Evolutionary conservation across 768 basidiomycete species (phyloP).

Genomic region (Auriscalpium vulgare): DNA sequence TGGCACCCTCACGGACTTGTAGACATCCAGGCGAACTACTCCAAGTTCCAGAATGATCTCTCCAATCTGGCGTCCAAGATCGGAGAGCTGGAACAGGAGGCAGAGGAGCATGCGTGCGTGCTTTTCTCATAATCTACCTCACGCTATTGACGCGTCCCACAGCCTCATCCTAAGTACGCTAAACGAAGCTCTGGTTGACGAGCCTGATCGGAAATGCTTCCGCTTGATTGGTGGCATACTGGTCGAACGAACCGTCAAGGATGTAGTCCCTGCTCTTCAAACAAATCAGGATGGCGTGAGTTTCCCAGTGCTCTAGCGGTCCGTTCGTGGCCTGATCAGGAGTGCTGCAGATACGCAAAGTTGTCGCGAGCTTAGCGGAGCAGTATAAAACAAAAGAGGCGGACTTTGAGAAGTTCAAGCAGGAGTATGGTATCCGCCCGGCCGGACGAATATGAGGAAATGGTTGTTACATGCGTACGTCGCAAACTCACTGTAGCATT

Average conservation of each 20-base stretch:
- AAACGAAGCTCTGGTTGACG: slow-evolving; percentile 69
- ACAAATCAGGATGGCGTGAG: slow-evolving; percentile 85
- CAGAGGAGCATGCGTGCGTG: slow-evolving; percentile 88
- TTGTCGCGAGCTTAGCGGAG: slow-evolving; percentile 66
- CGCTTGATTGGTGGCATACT: slow-evolving; percentile 92
- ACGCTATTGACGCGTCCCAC: slow-evolving; percentile 2
- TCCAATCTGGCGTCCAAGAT: slow-evolving; percentile 92
- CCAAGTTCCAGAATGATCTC: slow-evolving; percentile 79
- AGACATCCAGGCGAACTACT: slow-evolving; percentile 83
- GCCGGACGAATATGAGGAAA: slow-evolving; percentile 15
- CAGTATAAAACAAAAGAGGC: slow-evolving; percentile 88
- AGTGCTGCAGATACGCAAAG: slow-evolving; percentile 64
- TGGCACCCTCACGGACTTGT: slow-evolving; percentile 24
- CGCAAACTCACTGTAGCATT: too few relatives aligned
- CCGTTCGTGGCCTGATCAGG: slow-evolving; percentile 8
- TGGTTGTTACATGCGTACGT: too few relatives aligned
- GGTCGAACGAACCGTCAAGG: slow-evolving; percentile 92
- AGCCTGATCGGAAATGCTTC: slow-evolving; percentile 93
- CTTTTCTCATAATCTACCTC: neutral
- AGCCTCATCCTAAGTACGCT: slow-evolving; percentile 88
- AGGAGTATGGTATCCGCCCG: slow-evolving; percentile 67
- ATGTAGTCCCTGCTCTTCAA: slow-evolving; percentile 84
- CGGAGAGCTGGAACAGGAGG: slow-evolving; percentile 90
- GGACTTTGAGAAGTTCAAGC: slow-evolving; percentile 74
- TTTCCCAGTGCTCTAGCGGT: slow-evolving; percentile 7